These are phyloP conservation scores for Candida tallmaniae DNA, from an alignment of 805 yeast genomes.

Conservation along the genomic window DNA sequence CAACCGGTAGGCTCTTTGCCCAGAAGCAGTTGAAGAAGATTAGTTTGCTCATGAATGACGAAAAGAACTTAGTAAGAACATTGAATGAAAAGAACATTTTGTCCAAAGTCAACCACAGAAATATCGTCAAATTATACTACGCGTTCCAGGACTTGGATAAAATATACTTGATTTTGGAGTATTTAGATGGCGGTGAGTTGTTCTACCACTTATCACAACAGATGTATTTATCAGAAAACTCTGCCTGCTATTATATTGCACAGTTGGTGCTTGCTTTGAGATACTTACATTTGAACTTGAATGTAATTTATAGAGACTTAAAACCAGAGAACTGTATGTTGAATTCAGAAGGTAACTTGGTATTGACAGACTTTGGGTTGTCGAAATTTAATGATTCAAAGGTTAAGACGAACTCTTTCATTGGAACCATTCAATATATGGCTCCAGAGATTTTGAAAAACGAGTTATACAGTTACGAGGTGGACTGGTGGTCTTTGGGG, in stretches of 20 bases:
- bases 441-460: constrained; percentile 44
- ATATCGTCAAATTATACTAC: constrained; percentile 40
- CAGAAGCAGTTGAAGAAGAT: constrained; percentile 41
- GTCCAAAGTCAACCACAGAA: constrained; percentile 39
- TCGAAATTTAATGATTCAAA: constrained; percentile 29
- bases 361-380: constrained; percentile 42
- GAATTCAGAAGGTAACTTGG: constrained; percentile 36
- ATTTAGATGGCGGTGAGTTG: constrained; percentile 43
- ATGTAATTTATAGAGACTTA: constrained; percentile 40
- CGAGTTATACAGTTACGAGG: constrained; percentile 37
- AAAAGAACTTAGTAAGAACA: constrained; percentile 26
- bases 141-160: constrained; percentile 43
- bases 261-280: constrained; percentile 38
- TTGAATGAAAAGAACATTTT: constrained; percentile 38
- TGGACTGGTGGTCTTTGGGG: constrained; percentile 47
- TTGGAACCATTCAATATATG: constrained; percentile 45
- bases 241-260: constrained; percentile 39
- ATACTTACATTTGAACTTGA: constrained; percentile 33
- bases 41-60: constrained; percentile 30
- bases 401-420: constrained; percentile 25
- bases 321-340: constrained; percentile 46
- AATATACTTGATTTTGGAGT: constrained; percentile 40
- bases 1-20: constrained; percentile 38
- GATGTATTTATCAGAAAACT: constrained; percentile 24
- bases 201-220: constrained; percentile 38